These are phyloP conservation scores for Amylostereum chailletii DNA, from an alignment of 1,284 basidiomycete genomes.

Conservation along the genomic window DNA sequence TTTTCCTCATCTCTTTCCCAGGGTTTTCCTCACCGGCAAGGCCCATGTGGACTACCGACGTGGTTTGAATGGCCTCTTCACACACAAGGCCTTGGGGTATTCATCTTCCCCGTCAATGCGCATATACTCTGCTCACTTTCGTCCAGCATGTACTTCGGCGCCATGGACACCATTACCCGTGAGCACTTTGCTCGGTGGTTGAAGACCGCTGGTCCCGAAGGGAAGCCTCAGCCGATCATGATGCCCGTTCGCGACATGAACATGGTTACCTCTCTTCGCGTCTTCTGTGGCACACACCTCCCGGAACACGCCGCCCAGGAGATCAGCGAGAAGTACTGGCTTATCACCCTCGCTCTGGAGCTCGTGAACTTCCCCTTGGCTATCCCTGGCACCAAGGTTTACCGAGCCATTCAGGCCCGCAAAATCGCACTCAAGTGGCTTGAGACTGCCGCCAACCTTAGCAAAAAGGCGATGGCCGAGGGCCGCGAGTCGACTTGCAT, in stretches of 20 bases:
- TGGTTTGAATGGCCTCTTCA: conserved; percentile 88
- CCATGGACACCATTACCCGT: conserved; percentile 84
- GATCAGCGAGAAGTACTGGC: conserved; percentile 94
- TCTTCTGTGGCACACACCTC: conserved; percentile 92
- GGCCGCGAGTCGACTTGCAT: conserved; percentile 84
- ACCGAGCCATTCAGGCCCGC: conserved; percentile 88
- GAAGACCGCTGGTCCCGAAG: conserved; percentile 36
- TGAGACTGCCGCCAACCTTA: conserved; percentile 69
- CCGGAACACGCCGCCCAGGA: conserved; percentile 70
- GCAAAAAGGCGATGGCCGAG: conserved; percentile 79
- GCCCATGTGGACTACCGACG: conserved; percentile 91
- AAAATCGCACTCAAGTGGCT: conserved; percentile 86
- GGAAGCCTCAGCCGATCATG: conserved; percentile 71
- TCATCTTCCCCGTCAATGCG: conserved; percentile 17
- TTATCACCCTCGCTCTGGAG: conserved; percentile 90
- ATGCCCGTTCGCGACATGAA: conserved; percentile 88
- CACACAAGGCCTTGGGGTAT: conserved; percentile 85
- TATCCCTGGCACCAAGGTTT: conserved; percentile 95
- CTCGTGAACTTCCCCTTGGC: conserved; percentile 98
- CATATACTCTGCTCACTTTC: conserved; percentile 1
- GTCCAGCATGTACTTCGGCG: conserved; percentile 74
- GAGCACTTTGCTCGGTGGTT: conserved; percentile 74
- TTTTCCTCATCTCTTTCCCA: conserved; percentile 21
- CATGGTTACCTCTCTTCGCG: conserved; percentile 95
- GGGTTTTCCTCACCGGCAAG: conserved; percentile 96